Base-by-base conservation (phyloP, 306 rosid genomes). In the Rosa lucieae region DNA sequence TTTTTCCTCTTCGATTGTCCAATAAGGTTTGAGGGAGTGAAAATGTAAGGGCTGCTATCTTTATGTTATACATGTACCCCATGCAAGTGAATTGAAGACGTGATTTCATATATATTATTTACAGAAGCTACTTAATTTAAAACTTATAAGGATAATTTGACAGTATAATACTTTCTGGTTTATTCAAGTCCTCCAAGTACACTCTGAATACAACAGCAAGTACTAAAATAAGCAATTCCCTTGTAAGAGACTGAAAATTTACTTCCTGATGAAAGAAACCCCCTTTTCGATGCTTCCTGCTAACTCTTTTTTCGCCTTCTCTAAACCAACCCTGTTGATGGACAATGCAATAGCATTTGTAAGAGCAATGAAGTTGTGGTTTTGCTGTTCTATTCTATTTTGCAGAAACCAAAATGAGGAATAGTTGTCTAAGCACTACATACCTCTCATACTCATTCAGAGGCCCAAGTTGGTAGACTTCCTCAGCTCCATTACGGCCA, bases 371-470 rank as follows among this genome's bases (percentile, higher is more conserved):
- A 23, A 2, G 29, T 2, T 14, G 46, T 8, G 21, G 40, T 29
- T 4, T 37, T 4, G 29, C 32, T 39, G n/a, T 46, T 71, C 14
- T 63, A 2, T 5, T 6, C 23, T 70, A 52, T 78, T 58, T 10
- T 37, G 2, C 62, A 15, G 75, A 42, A 29, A 15, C 3, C 7
- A 11, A 43, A 20, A 21, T 47, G 8, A n/a, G n/a, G n/a, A n/a
- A n/a, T n/a, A n/a, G n/a, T n/a, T n/a, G n/a, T n/a, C n/a, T n/a
- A n/a, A n/a, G n/a, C n/a, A n/a, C n/a, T n/a, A n/a, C 6, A 15
- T 81, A 91, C 98, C 98, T 93, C 81, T 93, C 98, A 80, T 90
- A 93, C 86, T 90, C 95, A 43, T 91, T 93, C 70, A 91, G 85
- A n/a, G 97, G 97, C 47, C 98, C 95, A 0, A 93, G 88, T 77